phyloP scores from a whole-genome alignment of 306 rosid genomes.

The Pterocarpus santalinus region DNA sequence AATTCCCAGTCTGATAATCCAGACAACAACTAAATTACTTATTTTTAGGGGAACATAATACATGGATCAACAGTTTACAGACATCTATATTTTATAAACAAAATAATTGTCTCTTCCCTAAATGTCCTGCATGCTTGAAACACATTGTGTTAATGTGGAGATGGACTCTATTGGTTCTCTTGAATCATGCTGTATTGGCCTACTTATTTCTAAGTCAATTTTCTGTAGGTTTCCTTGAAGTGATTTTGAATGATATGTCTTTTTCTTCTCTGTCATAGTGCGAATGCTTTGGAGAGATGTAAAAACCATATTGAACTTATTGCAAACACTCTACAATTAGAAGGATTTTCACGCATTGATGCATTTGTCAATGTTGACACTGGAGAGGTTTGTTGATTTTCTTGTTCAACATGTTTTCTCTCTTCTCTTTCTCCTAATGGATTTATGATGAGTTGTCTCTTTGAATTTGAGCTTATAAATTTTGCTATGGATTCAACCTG shows the following conservation, averaged over 20 bases:
- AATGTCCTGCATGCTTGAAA: neutral
- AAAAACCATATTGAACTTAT: conserved; percentile 75
- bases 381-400: conserved; percentile 77
- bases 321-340: conserved; percentile 82
- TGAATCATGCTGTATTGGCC: neutral
- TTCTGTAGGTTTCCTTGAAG: conserved; percentile 12
- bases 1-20: conserved; percentile 17
- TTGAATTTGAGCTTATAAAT: conserved; percentile 5
- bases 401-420: conserved; percentile 18
- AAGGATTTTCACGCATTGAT: conserved; percentile 96
- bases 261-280: conserved; percentile 53
- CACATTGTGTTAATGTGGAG: neutral
- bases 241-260: conserved; percentile 33
- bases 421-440: neutral
- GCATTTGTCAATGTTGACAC: conserved; percentile 89
- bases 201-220: conserved; percentile 10
- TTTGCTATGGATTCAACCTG: neutral
- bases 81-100: neutral
- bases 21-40: neutral
- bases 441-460: conserved; percentile 26
- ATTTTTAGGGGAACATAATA: neutral
- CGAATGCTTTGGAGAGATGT: conserved; percentile 74
- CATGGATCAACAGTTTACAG: neutral
- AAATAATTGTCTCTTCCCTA: neutral
- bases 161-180: neutral